Percentiles rank a stretch among this genome's conserved stretches.
Conservation (phyloP, 2,329 filamentous ascomycete genomes). For the Penicillium sp. region DNA sequence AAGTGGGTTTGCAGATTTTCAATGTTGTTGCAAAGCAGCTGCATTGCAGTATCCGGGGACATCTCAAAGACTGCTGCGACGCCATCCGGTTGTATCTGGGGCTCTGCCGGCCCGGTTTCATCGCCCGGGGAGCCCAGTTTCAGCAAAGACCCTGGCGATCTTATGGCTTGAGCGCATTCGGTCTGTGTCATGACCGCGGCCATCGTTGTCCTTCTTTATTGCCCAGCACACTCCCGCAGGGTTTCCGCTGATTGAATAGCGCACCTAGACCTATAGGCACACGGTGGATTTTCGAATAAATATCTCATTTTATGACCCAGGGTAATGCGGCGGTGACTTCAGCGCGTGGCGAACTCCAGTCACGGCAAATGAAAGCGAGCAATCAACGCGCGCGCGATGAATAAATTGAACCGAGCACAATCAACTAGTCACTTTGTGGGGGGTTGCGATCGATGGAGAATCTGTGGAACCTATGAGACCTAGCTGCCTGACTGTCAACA, state of each 20-base stretch:
- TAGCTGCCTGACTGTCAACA: constrained; percentile 14
- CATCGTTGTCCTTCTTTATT: constrained; percentile 23
- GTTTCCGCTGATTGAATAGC: constrained; percentile 14
- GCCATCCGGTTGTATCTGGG: neutral
- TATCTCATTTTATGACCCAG: constrained; percentile 36
- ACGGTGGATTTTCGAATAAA: constrained; percentile 25
- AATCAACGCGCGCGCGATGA: neutral
- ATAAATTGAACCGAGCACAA: neutral
- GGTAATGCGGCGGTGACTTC: constrained; percentile 6
- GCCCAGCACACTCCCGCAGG: constrained; percentile 13
- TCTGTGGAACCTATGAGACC: constrained; percentile 6
- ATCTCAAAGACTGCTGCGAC: constrained; percentile 61
- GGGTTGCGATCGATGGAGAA: constrained; percentile 5
- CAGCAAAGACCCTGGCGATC: constrained; percentile 11
- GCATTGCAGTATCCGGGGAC: constrained; percentile 71
- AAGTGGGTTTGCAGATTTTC: constrained; percentile 65
- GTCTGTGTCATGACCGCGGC: constrained; percentile 21
- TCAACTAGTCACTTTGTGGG: neutral
- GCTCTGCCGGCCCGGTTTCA: constrained; percentile 1
- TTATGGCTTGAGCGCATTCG: constrained; percentile 9
- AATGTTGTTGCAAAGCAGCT: constrained; percentile 71
- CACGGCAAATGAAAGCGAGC: neutral
- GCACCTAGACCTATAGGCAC: constrained; percentile 30
- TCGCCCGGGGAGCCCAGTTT: constrained; percentile 14
- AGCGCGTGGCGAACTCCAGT: constrained; percentile 7